Base-by-base conservation (phyloP, 805 yeast genomes). In the Candida arabinofermentans region DNA sequence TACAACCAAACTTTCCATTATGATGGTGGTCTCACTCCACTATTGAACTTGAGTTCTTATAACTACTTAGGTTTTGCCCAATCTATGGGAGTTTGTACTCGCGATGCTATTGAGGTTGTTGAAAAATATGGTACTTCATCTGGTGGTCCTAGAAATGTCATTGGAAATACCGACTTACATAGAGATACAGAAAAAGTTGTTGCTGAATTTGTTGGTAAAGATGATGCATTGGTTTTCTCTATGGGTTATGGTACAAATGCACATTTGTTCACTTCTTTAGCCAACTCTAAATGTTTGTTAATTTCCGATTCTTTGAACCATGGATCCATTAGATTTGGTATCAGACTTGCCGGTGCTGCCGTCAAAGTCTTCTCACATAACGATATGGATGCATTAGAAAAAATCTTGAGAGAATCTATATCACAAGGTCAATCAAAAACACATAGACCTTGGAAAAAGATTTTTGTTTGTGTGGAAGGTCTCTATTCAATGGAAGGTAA, bases 191-290 rank as follows among this genome's bases (percentile, higher is more conserved):
- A 93, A 66, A 64, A 61, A 44, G 73, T 82, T 27, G 71, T 89
- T 45, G 96, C 99, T 22, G 71, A 79, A 19, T 93, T 91, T 61
- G 79, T 91, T 21, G 97, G 96, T 21, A 87, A 88, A 60, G 96
- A 90, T 47, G 95, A 86, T 50, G 77, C 96, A 4, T 69, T 89
- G 58, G 66, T 93, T 22, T 85, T 88, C 51, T 83, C 95, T 32
- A 93, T 88, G 86, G 99, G 99, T 43, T 93, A 88, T 61, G 93
- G 95, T 53, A 93, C 99, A 4, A 93, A 93, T 61, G 96, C 96
- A 16, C 81, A 83, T 54, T 70, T 93, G 41, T 91, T 93, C 60
- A 71, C 88, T 23, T 77, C 95, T 2, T 67, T 93, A 39, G 85
- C 87, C 32, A 95, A 90, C 65, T 76, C 86, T 48, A 84, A 87